phyloP scores from a whole-genome alignment of 129 eudicot species.

The sunflower (Helianthus annuus) region DNA sequence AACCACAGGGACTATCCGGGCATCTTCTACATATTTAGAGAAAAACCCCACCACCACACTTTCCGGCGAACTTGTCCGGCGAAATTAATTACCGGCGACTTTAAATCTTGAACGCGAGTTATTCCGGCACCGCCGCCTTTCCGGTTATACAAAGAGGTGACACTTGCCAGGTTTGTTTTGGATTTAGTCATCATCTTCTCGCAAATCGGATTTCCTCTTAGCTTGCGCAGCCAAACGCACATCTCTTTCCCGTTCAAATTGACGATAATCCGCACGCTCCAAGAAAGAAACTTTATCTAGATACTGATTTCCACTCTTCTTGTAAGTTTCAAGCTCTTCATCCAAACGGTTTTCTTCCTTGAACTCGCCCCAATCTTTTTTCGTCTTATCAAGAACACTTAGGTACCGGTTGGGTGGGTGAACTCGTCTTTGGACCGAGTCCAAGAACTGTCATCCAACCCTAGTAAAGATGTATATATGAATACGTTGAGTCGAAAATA shows the following conservation, averaged over 20 bases:
- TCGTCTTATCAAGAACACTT: conserved; percentile 93
- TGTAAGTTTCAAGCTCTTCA: conserved; percentile 93
- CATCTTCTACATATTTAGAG: too few species aligned
- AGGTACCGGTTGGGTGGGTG: conserved; percentile 27
- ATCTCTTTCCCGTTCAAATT: conserved; percentile 91
- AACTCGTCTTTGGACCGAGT: conserved; percentile 56
- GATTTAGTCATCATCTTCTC: conserved; percentile 41
- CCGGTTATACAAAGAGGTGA: background rate
- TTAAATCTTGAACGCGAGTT: too few species aligned
- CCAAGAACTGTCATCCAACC: conserved; percentile 90
- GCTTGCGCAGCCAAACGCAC: conserved; percentile 87
- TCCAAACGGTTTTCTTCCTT: conserved; percentile 90
- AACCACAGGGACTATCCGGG: too few species aligned
- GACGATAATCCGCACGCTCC: conserved; percentile 88
- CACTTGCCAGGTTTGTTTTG: background rate
- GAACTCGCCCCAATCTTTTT: conserved; percentile 97
- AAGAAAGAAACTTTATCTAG: conserved; percentile 74
- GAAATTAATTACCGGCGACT: too few species aligned
- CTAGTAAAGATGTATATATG: conserved; percentile 39
- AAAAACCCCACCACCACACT: too few species aligned
- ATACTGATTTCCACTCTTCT: conserved; percentile 92
- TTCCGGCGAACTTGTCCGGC: too few species aligned
- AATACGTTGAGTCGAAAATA: conserved; percentile 5
- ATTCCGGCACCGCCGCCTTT: too few species aligned
- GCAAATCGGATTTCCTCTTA: conserved; percentile 74